Conservation (phyloP, 495 filamentous ascomycete species). For the Daldinia grandis region DNA sequence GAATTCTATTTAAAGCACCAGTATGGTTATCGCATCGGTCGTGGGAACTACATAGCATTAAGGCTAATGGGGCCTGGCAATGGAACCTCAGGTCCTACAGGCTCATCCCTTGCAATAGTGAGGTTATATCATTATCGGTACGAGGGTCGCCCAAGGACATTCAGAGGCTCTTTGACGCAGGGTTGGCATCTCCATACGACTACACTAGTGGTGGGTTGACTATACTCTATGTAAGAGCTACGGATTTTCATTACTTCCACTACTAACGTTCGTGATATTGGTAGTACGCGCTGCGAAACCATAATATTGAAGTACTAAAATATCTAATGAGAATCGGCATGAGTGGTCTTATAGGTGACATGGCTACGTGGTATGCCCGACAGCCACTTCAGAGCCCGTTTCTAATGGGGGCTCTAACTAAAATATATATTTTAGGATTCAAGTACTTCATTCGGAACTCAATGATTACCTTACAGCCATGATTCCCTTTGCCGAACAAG, state of each 20-base stretch:
- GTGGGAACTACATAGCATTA: conserved; percentile 32
- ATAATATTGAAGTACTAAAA: conserved; percentile 5
- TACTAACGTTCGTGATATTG: neutral
- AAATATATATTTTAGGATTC: too few species aligned
- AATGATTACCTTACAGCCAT: too few species aligned
- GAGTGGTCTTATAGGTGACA: neutral
- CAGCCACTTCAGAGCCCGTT: neutral
- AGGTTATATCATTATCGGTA: neutral
- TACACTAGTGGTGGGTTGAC: neutral
- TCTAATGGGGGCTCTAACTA: neutral
- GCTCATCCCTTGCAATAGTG: neutral
- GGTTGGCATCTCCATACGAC: conserved; percentile 30
- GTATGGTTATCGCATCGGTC: conserved; percentile 12
- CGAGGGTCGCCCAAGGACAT: conserved; percentile 8
- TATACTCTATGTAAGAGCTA: conserved; percentile 22
- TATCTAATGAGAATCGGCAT: conserved; percentile 12
- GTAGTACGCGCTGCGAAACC: neutral
- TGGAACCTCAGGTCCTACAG: conserved; percentile 25
- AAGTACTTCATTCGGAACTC: too few species aligned
- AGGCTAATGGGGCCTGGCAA: conserved; percentile 26
- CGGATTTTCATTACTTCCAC: neutral
- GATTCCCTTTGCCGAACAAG: neutral
- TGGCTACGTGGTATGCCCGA: neutral
- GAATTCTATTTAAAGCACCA: conserved; percentile 11
- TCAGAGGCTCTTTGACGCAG: conserved; percentile 18